A percentile compares a stretch with the other conserved stretches of the same genome.
phyloP scores from a whole-genome alignment of 2,329 filamentous ascomycete genomes.

The Ceratocystis harringtonii region DNA sequence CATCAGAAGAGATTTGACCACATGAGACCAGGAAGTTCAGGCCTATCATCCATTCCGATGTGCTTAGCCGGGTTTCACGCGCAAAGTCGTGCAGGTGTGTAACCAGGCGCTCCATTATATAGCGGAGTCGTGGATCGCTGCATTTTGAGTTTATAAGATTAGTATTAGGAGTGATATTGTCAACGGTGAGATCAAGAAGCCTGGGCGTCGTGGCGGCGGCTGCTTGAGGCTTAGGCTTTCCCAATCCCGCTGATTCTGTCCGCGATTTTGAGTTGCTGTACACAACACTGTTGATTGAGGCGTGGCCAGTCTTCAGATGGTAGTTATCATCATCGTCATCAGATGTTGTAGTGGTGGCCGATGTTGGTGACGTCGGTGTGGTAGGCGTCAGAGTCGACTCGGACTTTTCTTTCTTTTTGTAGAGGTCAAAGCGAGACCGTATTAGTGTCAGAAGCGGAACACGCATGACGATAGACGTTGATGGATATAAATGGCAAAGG shows the following conservation, averaged over 20 bases:
- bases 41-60: constrained; percentile 57
- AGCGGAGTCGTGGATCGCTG: constrained; percentile 45
- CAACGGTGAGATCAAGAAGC: constrained; percentile 44
- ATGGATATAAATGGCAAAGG: background rate
- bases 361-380: background rate
- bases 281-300: background rate
- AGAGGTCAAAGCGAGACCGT: constrained; percentile 5
- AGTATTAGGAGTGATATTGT: constrained; percentile 62
- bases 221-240: background rate
- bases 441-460: constrained; percentile 4
- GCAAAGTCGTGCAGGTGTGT: constrained; percentile 64
- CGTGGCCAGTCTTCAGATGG: background rate
- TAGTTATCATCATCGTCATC: background rate
- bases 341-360: background rate
- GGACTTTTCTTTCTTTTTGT: constrained; percentile 1
- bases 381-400: background rate
- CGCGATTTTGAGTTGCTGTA: background rate
- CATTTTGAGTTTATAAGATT: constrained; percentile 54
- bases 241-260: background rate
- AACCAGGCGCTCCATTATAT: constrained; percentile 54
- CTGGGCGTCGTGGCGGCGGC: background rate
- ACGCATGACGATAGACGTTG: background rate
- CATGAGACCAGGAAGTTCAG: constrained; percentile 53
- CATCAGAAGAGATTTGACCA: constrained; percentile 53
- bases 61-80: constrained; percentile 56